Evolutionary conservation across 768 basidiomycete genomes (phyloP).

Genomic region (Hygrocybe punicea): DNA sequence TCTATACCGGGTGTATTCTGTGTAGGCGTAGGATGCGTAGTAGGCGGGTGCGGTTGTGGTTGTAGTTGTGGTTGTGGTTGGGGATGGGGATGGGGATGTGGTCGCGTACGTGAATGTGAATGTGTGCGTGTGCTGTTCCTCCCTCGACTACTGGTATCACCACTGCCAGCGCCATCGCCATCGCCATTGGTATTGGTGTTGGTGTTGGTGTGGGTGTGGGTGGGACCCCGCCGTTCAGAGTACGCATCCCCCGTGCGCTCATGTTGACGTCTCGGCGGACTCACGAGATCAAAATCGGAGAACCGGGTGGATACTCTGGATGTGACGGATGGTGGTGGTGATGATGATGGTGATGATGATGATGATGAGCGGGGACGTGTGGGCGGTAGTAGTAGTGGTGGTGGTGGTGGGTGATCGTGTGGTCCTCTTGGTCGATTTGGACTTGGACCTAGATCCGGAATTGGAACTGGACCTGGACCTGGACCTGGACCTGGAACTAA

Average conservation of each 20-base stretch:
- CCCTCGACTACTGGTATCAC: background rate
- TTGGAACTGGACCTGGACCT: too few species aligned
- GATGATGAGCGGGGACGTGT: conserved; percentile 16
- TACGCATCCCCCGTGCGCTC: too few species aligned
- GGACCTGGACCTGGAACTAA: too few species aligned
- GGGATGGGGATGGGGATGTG: background rate
- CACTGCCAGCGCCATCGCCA: background rate
- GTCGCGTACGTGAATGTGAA: background rate
- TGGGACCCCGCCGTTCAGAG: too few species aligned
- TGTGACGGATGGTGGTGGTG: conserved; percentile 17
- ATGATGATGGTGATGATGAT: conserved; percentile 3
- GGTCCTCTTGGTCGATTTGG: too few species aligned
- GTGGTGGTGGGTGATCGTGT: too few species aligned
- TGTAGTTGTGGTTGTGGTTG: too few species aligned
- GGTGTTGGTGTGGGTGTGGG: too few species aligned
- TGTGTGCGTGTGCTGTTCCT: too few species aligned
- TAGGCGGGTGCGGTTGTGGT: background rate
- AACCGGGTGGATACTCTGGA: conserved; percentile 36
- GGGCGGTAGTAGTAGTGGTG: conserved; percentile 1
- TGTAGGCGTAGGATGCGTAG: background rate
- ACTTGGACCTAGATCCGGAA: too few species aligned
- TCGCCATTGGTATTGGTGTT: too few species aligned
- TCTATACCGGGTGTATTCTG: background rate
- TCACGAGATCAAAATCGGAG: conserved; percentile 39
- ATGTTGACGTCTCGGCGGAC: conserved; percentile 23